Evolutionary conservation across 108 stramenopile genomes (phyloP), one percentile per base, ranked within the genome.

Genomic region (Nitzschia palea): DNA sequence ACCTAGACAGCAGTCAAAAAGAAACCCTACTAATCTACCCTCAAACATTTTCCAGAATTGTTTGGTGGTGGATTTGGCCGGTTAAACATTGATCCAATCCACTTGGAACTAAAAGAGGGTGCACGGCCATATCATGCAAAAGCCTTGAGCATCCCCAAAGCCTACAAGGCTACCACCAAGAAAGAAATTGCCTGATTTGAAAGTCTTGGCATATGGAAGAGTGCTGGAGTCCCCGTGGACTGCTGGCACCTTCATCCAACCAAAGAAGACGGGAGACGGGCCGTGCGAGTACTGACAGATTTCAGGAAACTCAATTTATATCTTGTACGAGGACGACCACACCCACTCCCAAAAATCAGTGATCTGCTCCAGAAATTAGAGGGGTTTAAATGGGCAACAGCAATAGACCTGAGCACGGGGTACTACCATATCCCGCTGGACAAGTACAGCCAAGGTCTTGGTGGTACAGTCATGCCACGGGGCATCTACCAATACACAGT

Each of bases 381-480:
- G 2, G 68, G 68, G 0, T 76, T 27, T 34, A 56, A 44, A 9
- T 63, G 31, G 35, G 23, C 45, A 17, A 64, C 64, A 3, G 61
- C 59, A 18, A 45, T 77, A 27, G 70, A 77, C 30, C 23, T 77
- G 0, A 42, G 44, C 15, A 67, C 61, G 65, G 27, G 33, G 20
- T 70, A 27, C 23, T 67, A 55, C 36, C n/a, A 17, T 10, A 42
- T 67, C 43, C 36, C 35, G 43, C 52, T 67, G 2, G 53, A 54
- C 14, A 26, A 54, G 29, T 52, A 47, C 12, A 36, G 44, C 14
- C 9, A 52, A 22, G 22, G 40, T 1, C 56, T 80, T 1, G 76
- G 80, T 29, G 58, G 48, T 0, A 83, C 79, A 6, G 52, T 44
- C 35, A 78, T 71, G 5, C 85, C 85, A 20, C 78, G 71, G 55